Evolutionary conservation across 345 rosid genomes (phyloP), one percentile per base, ranked within the genome.

Genomic region (Eucalyptus melliodora): DNA sequence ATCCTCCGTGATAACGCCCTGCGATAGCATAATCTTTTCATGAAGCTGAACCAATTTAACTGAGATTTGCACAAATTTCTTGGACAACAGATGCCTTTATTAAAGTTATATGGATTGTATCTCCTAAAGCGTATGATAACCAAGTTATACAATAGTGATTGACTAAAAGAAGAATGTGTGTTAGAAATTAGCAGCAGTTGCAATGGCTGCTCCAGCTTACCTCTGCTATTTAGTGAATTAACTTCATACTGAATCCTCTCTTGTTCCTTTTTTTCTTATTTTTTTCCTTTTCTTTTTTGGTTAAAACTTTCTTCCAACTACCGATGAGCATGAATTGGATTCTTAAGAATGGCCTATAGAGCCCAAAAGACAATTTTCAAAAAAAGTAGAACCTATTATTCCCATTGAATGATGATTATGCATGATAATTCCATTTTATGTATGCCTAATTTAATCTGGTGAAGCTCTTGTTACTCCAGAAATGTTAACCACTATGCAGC

Each of bases 1-100:
- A 93, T 97, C 99, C 91, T 96, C 94, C 27, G 99, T 97, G 91
- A 97, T 97, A 90, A 97, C 99, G 88, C 99, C 99, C 99, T 97
- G 93, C 86, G 67, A 87, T 40, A 82, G 37, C 13, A 89, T 56
- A 88, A 86, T 12, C 50, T 24, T 87, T 67, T 47, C 88, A 69
- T 21, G 51, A 59, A 87, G 47, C 55, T 51, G n/a, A 86, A 50
- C 65, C 62, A 51, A 77, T 40, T 77, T 77, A 77, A 77, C 85
- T 40, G 47, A 77, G 85, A 77, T 40, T 77, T 40, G 47, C 85
- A 77, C 82, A 72, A 5, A 72, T 69, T 72, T 72, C 85, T 77
- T 21, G 47, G 30, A 77, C 85, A 40, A 77, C 24, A 21, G 85
- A 77, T 77, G 85, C 27, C 47, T 77, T 77, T 77, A 72, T 34